A percentile compares a stretch with the other conserved stretches of the same genome.
Conservation (phyloP, 257 asterid species). For the Handroanthus guayacan region DNA sequence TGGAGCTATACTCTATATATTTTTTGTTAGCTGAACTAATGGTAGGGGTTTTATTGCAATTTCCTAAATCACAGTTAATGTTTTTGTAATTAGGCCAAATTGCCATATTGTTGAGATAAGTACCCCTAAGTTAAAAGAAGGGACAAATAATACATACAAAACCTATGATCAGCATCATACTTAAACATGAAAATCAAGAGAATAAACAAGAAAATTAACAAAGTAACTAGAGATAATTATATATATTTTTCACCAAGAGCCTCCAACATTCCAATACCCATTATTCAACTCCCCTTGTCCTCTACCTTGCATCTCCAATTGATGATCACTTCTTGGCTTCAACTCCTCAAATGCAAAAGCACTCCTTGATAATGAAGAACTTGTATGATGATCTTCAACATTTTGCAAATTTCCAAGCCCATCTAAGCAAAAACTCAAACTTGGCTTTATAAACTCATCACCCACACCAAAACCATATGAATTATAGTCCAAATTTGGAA, state of each 20-base stretch:
- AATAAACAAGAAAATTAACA: not conserved
- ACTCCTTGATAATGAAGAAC: conserved; percentile 37
- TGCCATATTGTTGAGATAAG: too few species aligned
- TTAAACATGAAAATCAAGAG: not conserved
- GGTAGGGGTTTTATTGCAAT: too few species aligned
- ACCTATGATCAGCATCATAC: not conserved
- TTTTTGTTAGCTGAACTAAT: too few species aligned
- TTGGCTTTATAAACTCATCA: conserved; percentile 44
- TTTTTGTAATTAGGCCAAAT: too few species aligned
- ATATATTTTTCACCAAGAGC: conserved; percentile 41
- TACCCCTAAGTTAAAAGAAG: too few species aligned
- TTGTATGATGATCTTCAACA: conserved; percentile 20
- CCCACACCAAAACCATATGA: too few species aligned
- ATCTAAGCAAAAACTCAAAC: conserved; percentile 57
- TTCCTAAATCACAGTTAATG: too few species aligned
- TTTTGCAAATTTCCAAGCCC: conserved; percentile 44
- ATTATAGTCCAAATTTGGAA: not conserved
- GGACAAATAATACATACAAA: too few species aligned
- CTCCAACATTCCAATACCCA: conserved; percentile 71
- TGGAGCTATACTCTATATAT: too few species aligned
- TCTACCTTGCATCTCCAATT: conserved; percentile 44
- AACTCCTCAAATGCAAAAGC: conserved; percentile 55
- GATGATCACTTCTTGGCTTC: conserved; percentile 39
- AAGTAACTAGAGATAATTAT: not conserved
- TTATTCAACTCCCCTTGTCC: conserved; percentile 41